Evolutionary conservation across 1,284 basidiomycete genomes (phyloP), one percentile per base, ranked within the genome.

Genomic region (Ganoderma boninense): DNA sequence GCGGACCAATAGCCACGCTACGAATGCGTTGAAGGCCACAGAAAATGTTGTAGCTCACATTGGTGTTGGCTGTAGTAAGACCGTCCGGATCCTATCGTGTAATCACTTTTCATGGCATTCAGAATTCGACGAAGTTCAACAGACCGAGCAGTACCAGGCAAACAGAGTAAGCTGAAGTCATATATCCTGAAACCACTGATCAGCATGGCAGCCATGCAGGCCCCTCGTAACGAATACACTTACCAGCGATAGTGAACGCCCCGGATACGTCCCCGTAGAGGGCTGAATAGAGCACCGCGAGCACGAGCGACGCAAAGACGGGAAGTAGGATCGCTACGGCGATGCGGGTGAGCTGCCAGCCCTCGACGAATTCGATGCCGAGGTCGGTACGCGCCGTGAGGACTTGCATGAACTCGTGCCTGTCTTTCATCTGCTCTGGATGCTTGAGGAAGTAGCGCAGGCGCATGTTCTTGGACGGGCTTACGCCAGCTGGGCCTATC

Each of bases 211-310:
- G 8, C 20, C n/a, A 0, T 23, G 46, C n/a, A 14, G 14, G 2
- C 23, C 23, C 14, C 23, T 26, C 23, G 8, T 5, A 13, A 54
- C 4, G 4, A 54, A 54, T 14, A 16, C 13, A 67, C 75, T 43
- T 57, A 76, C 74, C 71, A 40, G 71, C 71, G n/a, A 75, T 73
- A 1, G 74, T 77, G 62, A 76, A 77, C 38, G 71, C 76, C 26
- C 68, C 71, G 0, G 72, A 73, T 7, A 71, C 69, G 54, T 75
- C 71, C 2, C 62, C 66, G 8, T 44, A 62, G 23, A 73, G 43
- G 11, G 68, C 23, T 13, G 69, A 70, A 42, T 75, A 77, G 2
- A 75, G 29, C 1, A 77, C 66, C 0, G 64, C 72, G 18, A 75
- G 42, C 8, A 73, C 62, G 11, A 71, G 40, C 0, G 76, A 75